These are phyloP conservation scores for Cymbopogon citratus DNA, from an alignment of 176 grass and related monocot genomes.

Conservation along the genomic window DNA sequence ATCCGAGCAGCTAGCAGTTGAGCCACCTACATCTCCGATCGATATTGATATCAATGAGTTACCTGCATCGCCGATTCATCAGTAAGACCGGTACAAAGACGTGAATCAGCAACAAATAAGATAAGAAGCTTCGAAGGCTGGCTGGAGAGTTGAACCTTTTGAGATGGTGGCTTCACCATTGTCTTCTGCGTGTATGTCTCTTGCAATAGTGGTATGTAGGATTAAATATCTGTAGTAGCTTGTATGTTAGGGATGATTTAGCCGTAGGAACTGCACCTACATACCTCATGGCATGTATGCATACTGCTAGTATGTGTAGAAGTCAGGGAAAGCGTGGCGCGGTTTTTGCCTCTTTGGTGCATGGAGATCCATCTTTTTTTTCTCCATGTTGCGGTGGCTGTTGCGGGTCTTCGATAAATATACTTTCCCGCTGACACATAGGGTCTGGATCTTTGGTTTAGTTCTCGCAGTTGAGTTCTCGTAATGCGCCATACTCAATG, in stretches of 20 bases:
- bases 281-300: slow-evolving; percentile 34
- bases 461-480: slow-evolving; percentile 18
- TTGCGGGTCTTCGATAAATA: slow-evolving; percentile 22
- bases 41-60: neutral
- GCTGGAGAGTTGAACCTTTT: slow-evolving; percentile 31
- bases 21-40: slow-evolving; percentile 38
- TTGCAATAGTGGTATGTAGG: slow-evolving; percentile 38
- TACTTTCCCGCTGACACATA: slow-evolving; percentile 16
- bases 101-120: slow-evolving; percentile 25
- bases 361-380: slow-evolving; percentile 14
- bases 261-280: slow-evolving; percentile 32
- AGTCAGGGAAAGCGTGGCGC: slow-evolving; percentile 22
- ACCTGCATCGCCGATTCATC: neutral
- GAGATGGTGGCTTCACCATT: slow-evolving; percentile 27
- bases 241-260: slow-evolving; percentile 35
- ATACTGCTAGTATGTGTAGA: slow-evolving; percentile 32
- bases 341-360: slow-evolving; percentile 38
- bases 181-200: slow-evolving; percentile 9
- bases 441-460: slow-evolving; percentile 12
- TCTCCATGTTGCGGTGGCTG: slow-evolving; percentile 28
- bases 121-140: slow-evolving; percentile 43
- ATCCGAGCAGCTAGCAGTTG: slow-evolving; percentile 47
- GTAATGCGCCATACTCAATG: neutral
- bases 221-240: slow-evolving; percentile 25
- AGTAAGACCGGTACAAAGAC: neutral